These are phyloP conservation scores for Chlamydomonas urium DNA, from an alignment of 139 green algal species.

Conservation along the genomic window DNA sequence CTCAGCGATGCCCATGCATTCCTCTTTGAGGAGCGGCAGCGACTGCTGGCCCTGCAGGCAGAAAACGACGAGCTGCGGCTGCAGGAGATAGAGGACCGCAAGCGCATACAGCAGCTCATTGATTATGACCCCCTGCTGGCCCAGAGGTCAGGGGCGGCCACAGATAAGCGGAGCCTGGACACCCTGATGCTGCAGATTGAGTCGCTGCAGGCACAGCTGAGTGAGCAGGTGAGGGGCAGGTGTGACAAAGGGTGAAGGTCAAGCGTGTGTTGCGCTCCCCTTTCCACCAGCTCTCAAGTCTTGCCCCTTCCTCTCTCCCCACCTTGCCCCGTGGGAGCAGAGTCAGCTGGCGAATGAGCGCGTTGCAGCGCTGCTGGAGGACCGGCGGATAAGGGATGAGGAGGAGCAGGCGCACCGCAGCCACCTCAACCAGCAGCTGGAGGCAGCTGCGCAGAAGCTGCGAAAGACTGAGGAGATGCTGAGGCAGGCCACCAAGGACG, in stretches of 20 bases:
- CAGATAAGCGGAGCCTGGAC: conserved; percentile 35
- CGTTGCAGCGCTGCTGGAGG: conserved; percentile 69
- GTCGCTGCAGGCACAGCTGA: conserved; percentile 76
- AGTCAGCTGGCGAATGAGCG: conserved; percentile 70
- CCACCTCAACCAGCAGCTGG: conserved; percentile 25
- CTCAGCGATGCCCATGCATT: conserved; percentile 76
- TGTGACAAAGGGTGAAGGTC: no score
- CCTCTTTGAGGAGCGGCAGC: conserved; percentile 82
- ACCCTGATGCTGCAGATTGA: conserved; percentile 73
- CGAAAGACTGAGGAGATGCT: conserved; percentile 61
- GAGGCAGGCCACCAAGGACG: conserved; percentile 67
- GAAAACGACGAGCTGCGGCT: conserved; percentile 81
- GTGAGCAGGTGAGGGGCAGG: conserved; percentile 68
- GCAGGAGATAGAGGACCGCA: conserved; percentile 62
- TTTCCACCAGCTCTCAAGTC: no score
- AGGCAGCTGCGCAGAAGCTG: not conserved
- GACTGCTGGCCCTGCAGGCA: conserved; percentile 70
- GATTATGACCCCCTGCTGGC: conserved; percentile 8
- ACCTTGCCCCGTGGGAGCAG: conserved; percentile 47
- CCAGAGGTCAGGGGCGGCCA: not conserved
- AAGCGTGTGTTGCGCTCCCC: no score
- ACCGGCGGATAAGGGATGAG: conserved; percentile 66
- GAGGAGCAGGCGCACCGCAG: conserved; percentile 62
- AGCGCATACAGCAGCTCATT: conserved; percentile 77
- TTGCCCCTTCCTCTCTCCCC: not conserved